Percentiles rank a stretch among this genome's conserved stretches.
phyloP scores from a whole-genome alignment of 2,329 filamentous ascomycete species.

The Dothideomycetidae sp. region DNA sequence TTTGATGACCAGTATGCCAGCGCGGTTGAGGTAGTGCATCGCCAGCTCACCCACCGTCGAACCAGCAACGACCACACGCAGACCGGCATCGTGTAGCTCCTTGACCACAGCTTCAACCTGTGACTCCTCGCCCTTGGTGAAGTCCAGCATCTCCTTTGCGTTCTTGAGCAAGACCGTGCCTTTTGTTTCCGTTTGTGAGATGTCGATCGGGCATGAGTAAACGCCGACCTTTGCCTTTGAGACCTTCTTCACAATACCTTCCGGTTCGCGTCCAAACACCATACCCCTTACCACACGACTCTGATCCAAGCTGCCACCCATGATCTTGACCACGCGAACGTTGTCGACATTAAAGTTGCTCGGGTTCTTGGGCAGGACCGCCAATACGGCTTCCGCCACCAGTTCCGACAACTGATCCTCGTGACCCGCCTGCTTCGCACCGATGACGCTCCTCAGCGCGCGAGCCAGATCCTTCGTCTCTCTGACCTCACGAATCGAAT shows the following conservation, averaged over 20 bases:
- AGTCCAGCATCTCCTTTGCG: slow-evolving; percentile 96
- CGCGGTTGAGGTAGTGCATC: slow-evolving; percentile 95
- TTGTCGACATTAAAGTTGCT: slow-evolving; percentile 98
- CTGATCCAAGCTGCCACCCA: slow-evolving; percentile 91
- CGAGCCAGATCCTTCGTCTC: slow-evolving; percentile 78
- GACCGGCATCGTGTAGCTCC: slow-evolving; percentile 84
- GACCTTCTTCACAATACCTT: slow-evolving; percentile 78
- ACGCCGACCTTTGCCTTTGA: slow-evolving; percentile 90
- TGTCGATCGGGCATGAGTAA: slow-evolving; percentile 91
- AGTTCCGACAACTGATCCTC: slow-evolving; percentile 78
- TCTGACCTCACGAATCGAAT: slow-evolving; percentile 74
- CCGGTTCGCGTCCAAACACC: slow-evolving; percentile 95
- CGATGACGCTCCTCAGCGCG: slow-evolving; percentile 87
- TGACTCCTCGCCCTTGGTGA: slow-evolving; percentile 88
- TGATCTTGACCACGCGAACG: slow-evolving; percentile 97
- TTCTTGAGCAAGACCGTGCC: slow-evolving; percentile 94
- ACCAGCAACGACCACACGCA: slow-evolving; percentile 84
- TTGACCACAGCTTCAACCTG: slow-evolving; percentile 88
- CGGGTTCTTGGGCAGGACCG: slow-evolving; percentile 90
- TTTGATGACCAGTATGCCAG: slow-evolving; percentile 90
- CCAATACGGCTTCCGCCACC: slow-evolving; percentile 70
- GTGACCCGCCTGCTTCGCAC: slow-evolving; percentile 88
- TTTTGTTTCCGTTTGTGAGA: slow-evolving; percentile 94
- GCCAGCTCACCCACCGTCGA: slow-evolving; percentile 91
- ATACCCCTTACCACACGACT: slow-evolving; percentile 92